Evolutionary conservation across 768 basidiomycete species (phyloP).

Genomic region (Tulasnella sp.): DNA sequence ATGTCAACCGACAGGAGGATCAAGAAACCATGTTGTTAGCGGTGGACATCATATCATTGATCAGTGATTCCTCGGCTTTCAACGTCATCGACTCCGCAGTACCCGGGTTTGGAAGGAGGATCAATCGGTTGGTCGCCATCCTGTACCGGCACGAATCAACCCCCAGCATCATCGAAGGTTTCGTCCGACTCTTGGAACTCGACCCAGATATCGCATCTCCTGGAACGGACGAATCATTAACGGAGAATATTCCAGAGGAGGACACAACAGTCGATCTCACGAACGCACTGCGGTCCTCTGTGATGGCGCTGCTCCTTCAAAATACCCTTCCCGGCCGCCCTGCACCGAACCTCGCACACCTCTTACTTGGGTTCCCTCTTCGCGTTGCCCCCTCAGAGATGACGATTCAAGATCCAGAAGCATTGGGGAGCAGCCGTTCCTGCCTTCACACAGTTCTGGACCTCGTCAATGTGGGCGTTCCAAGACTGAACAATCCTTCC

Average conservation of each 20-base stretch:
- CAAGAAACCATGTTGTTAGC: conserved; percentile 66
- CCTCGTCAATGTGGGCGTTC: conserved; percentile 64
- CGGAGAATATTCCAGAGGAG: conserved; percentile 15
- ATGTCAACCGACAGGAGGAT: conserved; percentile 57
- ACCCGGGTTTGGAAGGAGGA: conserved; percentile 29
- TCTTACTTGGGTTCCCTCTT: conserved; percentile 65
- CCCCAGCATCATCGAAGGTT: conserved; percentile 75
- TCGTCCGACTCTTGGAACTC: conserved; percentile 53
- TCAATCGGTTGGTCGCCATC: conserved; percentile 67
- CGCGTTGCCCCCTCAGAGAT: conserved; percentile 45
- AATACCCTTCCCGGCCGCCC: conserved; percentile 55
- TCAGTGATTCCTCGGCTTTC: conserved; percentile 58
- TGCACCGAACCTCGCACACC: conserved; percentile 82
- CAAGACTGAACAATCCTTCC: conserved; percentile 37
- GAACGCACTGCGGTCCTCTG: conserved; percentile 65
- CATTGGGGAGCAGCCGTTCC: conserved; percentile 58
- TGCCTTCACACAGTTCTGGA: conserved; percentile 77
- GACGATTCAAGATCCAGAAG: conserved; percentile 70
- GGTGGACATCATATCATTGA: conserved; percentile 61
- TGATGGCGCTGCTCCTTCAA: conserved; percentile 73
- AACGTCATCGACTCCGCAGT: conserved; percentile 34
- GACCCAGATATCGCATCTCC: conserved; percentile 55
- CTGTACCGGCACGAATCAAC: conserved; percentile 77
- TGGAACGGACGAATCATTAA: conserved; percentile 39
- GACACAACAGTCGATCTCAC: conserved; percentile 28